phyloP scores from a whole-genome alignment of 2,329 filamentous ascomycete genomes.

The Hypoxylon sp. region DNA sequence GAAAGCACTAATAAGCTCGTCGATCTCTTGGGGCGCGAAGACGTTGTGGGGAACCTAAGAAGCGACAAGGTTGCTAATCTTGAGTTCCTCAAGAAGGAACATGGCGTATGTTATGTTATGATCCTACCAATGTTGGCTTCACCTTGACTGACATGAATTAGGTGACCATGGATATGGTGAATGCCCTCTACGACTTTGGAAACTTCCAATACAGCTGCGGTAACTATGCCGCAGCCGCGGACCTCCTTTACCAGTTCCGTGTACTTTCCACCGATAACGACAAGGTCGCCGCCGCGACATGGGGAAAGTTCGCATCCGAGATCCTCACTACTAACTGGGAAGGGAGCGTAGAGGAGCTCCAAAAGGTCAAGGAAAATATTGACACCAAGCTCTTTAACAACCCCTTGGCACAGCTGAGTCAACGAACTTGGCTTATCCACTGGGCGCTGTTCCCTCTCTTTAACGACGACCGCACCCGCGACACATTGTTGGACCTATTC shows the following conservation, averaged over 20 bases:
- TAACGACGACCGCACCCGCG: conserved; percentile 93
- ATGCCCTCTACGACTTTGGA: conserved; percentile 94
- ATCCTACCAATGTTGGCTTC: conserved; percentile 8
- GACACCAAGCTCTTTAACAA: conserved; percentile 97
- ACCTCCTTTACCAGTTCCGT: conserved; percentile 97
- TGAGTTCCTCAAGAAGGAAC: conserved; percentile 96
- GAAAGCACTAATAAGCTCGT: conserved; percentile 91
- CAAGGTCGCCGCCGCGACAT: conserved; percentile 94
- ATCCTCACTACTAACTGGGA: conserved; percentile 98
- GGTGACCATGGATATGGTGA: conserved; percentile 95
- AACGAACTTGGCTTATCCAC: conserved; percentile 97
- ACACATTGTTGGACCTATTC: conserved; percentile 93
- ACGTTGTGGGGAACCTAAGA: conserved; percentile 89
- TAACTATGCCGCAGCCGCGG: conserved; percentile 89
- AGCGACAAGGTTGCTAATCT: conserved; percentile 99
- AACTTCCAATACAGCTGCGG: conserved; percentile 99
- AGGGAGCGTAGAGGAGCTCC: conserved; percentile 87
- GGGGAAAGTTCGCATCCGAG: conserved; percentile 97
- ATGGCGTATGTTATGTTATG: conserved; percentile 73
- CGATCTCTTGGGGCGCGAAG: conserved; percentile 86
- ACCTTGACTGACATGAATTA: conserved; percentile 51
- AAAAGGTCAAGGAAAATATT: conserved; percentile 91
- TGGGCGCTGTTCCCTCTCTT: conserved; percentile 99
- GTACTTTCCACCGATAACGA: conserved; percentile 98
- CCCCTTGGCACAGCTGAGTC: conserved; percentile 92